These are phyloP conservation scores for Cercospora nicotianae DNA, from an alignment of 2,329 filamentous ascomycete genomes.

Conservation along the genomic window DNA sequence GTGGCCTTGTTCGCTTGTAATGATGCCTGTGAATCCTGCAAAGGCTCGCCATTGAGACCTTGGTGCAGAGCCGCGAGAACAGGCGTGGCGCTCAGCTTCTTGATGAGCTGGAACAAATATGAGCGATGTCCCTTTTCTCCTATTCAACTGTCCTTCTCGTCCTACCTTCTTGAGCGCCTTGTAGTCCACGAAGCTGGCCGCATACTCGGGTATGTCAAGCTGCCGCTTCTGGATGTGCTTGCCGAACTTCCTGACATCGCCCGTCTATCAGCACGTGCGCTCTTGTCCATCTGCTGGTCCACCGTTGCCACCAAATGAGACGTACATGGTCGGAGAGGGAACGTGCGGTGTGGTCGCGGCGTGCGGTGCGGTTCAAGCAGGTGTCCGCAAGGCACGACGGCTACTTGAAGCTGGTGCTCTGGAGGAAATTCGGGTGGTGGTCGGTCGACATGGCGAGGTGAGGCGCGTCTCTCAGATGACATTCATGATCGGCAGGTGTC, in stretches of 20 bases:
- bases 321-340: slow-evolving; percentile 17
- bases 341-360: not conserved
- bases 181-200: slow-evolving; percentile 98
- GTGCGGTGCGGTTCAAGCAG: not conserved
- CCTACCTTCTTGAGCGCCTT: slow-evolving; percentile 96
- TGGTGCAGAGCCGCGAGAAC: slow-evolving; percentile 76
- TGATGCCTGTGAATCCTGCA: slow-evolving; percentile 76
- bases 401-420: slow-evolving; percentile 11
- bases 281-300: not conserved
- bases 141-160: not conserved
- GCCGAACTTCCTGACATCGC: slow-evolving; percentile 86
- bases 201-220: slow-evolving; percentile 98
- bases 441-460: slow-evolving; percentile 5
- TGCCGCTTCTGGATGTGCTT: slow-evolving; percentile 99
- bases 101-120: slow-evolving; percentile 75
- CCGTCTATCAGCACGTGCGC: slow-evolving; percentile 19
- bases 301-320: not conserved
- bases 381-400: not conserved
- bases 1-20: slow-evolving; percentile 96
- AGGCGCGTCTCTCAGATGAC: slow-evolving; percentile 12
- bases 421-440: slow-evolving; percentile 4
- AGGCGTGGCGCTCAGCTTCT: slow-evolving; percentile 91
- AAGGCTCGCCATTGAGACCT: slow-evolving; percentile 41
- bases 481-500: slow-evolving; percentile 9
- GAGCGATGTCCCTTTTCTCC: not conserved